A percentile compares a stretch with the other conserved stretches of the same genome.
Conservation (phyloP, 2,329 filamentous ascomycete genomes). For the Geosmithia morbida region DNA sequence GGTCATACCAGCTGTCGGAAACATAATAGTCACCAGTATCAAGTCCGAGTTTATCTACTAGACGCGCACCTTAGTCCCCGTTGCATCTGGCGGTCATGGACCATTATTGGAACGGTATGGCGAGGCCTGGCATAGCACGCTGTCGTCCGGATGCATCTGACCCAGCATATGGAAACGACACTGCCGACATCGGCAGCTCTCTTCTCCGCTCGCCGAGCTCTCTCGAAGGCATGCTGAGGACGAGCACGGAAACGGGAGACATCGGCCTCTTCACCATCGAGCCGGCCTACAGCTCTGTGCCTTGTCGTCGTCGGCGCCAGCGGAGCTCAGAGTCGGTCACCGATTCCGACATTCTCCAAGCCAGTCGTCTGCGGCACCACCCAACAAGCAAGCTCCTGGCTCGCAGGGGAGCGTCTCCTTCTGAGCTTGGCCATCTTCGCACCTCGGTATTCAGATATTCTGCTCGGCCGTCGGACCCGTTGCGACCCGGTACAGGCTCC, state of each 20-base stretch:
- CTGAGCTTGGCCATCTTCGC: slow-evolving; percentile 42
- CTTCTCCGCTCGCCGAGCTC: slow-evolving; percentile 35
- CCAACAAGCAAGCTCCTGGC: slow-evolving; percentile 11
- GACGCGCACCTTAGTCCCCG: too few species aligned
- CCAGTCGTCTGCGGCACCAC: slow-evolving; percentile 15
- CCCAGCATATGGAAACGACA: slow-evolving; percentile 9
- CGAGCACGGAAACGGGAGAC: slow-evolving; percentile 51
- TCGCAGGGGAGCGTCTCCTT: slow-evolving; percentile 25
- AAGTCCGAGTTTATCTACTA: too few species aligned
- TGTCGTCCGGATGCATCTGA: too few species aligned
- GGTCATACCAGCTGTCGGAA: too few species aligned
- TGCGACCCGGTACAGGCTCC: slow-evolving; percentile 28
- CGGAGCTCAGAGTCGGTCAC: slow-evolving; percentile 12
- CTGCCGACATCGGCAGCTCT: slow-evolving; percentile 25
- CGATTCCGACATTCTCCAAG: slow-evolving; percentile 12
- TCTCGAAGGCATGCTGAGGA: slow-evolving; percentile 51
- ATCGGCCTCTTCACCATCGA: slow-evolving; percentile 45
- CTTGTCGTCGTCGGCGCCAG: slow-evolving; percentile 13
- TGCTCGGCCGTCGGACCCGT: slow-evolving; percentile 20
- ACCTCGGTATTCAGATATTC: slow-evolving; percentile 34
- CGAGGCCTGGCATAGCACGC: background rate
- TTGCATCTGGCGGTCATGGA: too few species aligned
- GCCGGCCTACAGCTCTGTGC: slow-evolving; percentile 12
- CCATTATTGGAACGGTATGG: too few species aligned
- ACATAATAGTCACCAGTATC: too few species aligned